Conservation (phyloP, 2,329 filamentous ascomycete genomes). For the Bipolaris zeicola region DNA sequence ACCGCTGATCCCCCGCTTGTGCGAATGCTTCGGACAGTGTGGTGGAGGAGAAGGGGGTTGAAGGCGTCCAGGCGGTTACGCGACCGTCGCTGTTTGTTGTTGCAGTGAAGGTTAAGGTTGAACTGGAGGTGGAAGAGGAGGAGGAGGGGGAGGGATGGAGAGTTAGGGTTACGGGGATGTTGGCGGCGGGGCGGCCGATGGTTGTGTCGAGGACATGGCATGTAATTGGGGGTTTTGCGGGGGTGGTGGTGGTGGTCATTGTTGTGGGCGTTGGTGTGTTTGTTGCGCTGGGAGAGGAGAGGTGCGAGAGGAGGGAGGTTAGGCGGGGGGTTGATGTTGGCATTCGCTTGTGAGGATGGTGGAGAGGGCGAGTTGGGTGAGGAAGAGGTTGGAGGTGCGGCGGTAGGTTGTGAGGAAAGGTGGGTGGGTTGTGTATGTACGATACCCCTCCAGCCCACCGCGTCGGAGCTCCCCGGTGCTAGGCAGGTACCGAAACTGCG, state of each 20-base stretch:
- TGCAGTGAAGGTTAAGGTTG: slow-evolving; percentile 58
- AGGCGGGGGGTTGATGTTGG: slow-evolving; percentile 22
- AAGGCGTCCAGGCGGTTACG: slow-evolving; percentile 69
- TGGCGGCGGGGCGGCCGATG: slow-evolving; percentile 69
- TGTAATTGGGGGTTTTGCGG: slow-evolving; percentile 66
- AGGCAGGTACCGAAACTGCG: not conserved
- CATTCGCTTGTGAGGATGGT: not conserved
- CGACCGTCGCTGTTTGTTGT: slow-evolving; percentile 78
- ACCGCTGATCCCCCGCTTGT: slow-evolving; percentile 58
- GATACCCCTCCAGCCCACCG: not conserved
- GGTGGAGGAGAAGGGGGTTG: slow-evolving; percentile 49
- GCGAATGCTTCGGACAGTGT: slow-evolving; percentile 46
- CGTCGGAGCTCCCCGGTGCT: not conserved
- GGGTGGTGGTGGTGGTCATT: slow-evolving; percentile 26
- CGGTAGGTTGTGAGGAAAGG: too few species aligned
- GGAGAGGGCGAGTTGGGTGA: not conserved
- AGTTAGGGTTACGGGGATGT: slow-evolving; percentile 70
- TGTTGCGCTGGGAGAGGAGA: slow-evolving; percentile 4
- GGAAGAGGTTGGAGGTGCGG: too few species aligned
- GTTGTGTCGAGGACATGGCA: slow-evolving; percentile 87
- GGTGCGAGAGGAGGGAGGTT: slow-evolving; percentile 28
- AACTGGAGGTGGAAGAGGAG: slow-evolving; percentile 46
- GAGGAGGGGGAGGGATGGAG: slow-evolving; percentile 40
- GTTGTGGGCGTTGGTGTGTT: slow-evolving; percentile 5
- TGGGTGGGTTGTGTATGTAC: too few species aligned